phyloP scores from a whole-genome alignment of 345 rosid species.

The Linum tenue region DNA sequence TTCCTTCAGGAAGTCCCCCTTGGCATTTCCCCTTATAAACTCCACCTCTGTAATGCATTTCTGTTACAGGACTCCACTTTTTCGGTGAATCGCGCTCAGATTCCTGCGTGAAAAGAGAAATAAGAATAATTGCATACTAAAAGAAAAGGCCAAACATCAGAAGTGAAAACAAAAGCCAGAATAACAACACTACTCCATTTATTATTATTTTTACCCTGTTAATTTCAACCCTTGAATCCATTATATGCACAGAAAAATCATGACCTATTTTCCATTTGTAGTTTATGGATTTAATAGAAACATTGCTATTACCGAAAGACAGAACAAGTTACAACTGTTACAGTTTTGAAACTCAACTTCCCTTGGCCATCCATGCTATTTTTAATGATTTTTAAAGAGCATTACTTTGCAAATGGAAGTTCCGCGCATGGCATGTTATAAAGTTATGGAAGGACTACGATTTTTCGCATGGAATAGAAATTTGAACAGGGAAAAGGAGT shows the following conservation, averaged over 20 bases:
- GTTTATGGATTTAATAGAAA: background rate
- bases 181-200: background rate
- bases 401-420: background rate
- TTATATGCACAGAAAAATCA: background rate
- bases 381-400: background rate
- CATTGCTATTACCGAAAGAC: background rate
- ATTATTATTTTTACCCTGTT: background rate
- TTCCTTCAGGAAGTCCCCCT: conserved; percentile 99
- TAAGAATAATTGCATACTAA: background rate
- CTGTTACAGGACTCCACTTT: conserved; percentile 70
- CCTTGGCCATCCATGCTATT: background rate
- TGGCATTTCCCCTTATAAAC: conserved; percentile 73
- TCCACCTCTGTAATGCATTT: conserved; percentile 94
- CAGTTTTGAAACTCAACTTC: background rate
- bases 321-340: background rate
- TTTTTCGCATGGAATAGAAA: too few relatives aligned
- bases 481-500: too few relatives aligned
- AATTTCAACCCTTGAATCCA: background rate
- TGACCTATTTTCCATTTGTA: background rate
- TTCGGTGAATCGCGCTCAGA: conserved; percentile 75
- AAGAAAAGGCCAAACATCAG: background rate
- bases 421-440: too few relatives aligned
- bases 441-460: too few relatives aligned
- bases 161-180: background rate
- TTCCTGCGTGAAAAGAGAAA: conserved; percentile 40